Evolutionary conservation across 768 basidiomycete species (phyloP).

Genomic region (Hirschioporus abietinus): DNA sequence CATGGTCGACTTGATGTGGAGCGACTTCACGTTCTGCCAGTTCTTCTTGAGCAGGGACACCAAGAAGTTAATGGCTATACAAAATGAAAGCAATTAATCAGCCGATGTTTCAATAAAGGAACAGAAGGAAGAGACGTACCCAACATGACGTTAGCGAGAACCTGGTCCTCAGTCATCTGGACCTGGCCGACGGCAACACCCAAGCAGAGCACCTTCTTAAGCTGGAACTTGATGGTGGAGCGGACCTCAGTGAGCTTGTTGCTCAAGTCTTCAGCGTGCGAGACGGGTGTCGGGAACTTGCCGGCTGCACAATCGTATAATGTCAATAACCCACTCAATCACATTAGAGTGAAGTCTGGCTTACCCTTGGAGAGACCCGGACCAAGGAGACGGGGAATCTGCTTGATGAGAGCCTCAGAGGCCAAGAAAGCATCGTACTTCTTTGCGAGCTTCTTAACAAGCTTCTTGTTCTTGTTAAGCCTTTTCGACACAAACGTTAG

Average conservation of each 20-base stretch:
- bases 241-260: slow-evolving; percentile 94
- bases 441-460: slow-evolving; percentile 99
- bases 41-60: slow-evolving; percentile 99
- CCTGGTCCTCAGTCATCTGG: slow-evolving; percentile 96
- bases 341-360: slow-evolving; percentile 16
- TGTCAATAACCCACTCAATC: not conserved
- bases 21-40: slow-evolving; percentile 98
- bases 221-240: slow-evolving; percentile 99
- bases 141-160: slow-evolving; percentile 96
- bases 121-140: slow-evolving; percentile 43
- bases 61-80: slow-evolving; percentile 95
- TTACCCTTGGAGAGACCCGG: slow-evolving; percentile 98
- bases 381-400: slow-evolving; percentile 98
- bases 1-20: slow-evolving; percentile 99
- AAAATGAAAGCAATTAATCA: slow-evolving; percentile 8
- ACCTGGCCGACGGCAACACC: slow-evolving; percentile 98
- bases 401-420: slow-evolving; percentile 97
- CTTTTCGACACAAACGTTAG: slow-evolving; percentile 31
- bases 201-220: slow-evolving; percentile 98
- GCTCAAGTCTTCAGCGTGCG: slow-evolving; percentile 82
- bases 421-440: slow-evolving; percentile 99
- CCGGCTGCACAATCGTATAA: slow-evolving; percentile 54
- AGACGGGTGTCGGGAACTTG: slow-evolving; percentile 98
- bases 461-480: slow-evolving; percentile 99
- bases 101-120: not conserved